Base-by-base conservation (phyloP, 108 stramenopile genomes). In the Chaetoceros muelleri region DNA sequence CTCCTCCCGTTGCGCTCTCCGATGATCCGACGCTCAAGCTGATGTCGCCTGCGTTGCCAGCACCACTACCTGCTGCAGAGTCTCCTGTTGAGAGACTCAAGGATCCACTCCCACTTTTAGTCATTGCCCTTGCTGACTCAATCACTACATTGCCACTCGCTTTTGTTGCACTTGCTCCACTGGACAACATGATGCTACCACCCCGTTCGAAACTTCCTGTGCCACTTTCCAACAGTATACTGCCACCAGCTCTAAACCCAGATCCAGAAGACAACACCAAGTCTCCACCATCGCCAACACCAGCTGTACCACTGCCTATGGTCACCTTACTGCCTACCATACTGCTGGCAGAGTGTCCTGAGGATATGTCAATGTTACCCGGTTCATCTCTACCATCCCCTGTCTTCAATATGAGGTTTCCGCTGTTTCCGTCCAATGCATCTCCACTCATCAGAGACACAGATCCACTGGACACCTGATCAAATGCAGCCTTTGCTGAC, bases 321-420 rank as follows among this genome's bases (percentile, higher is more conserved):
- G 8, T 5, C 34, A 40, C 34, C 13, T 40, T 13, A 13, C 34
- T 13, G 5, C 8, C 34, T 10, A 13, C 13, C 5, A 13, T 13
- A 40, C 34, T 40, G 13, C 13, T 13, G 8, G 13, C 5, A 13
- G 34, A 40, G 13, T 40, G 8, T 40, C 44, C 34, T 1, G 16
- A 21, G 24, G 22, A 16, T n/a, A 71, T 16, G 18, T 24, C 27
- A 28, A 66, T 25, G 30, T 52, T 40, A 2, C 62, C 70, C 45
- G 64, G 27, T 46, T 48, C 28, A 21, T 30, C 29, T n/a, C n/a
- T n/a, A 2, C 47, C 27, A 3, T 20, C 24, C 17, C 70, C 71
- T 25, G 55, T 66, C 2, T 20, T 44, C 5, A 72, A 18, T 5
- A 24, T 52, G 18, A 73, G 18, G 48, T 48, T 47, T 1, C 72